Evolutionary conservation across 352 stramenopile species (phyloP).

Genomic region (Halophytophthora batemanensis): DNA sequence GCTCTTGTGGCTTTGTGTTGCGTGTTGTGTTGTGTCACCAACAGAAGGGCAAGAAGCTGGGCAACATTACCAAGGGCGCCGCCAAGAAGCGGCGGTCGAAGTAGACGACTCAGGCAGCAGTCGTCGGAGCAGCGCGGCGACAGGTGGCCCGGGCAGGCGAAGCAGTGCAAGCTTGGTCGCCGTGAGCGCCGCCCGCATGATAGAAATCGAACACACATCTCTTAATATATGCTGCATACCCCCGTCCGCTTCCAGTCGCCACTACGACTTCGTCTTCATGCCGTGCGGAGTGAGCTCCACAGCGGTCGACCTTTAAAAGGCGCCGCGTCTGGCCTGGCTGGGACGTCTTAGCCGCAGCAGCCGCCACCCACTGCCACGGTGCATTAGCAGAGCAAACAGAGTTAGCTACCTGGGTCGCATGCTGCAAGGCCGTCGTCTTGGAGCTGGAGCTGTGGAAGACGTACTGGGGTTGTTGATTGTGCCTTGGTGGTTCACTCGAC

Average conservation of each 20-base stretch:
- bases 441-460: conserved; percentile 2
- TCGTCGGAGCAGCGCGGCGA: conserved; percentile 4
- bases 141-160: neutral
- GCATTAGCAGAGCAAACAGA: conserved; percentile 3
- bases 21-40: too few species aligned
- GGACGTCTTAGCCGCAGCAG: conserved; percentile 38
- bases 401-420: too few species aligned
- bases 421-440: too few species aligned
- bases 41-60: conserved; percentile 48
- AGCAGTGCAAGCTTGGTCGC: neutral
- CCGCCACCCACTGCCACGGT: conserved; percentile 40
- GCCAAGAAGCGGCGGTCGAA: conserved; percentile 63
- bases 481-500: conserved; percentile 43
- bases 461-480: conserved; percentile 62
- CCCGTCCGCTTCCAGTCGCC: neutral
- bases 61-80: conserved; percentile 72
- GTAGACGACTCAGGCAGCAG: conserved; percentile 20
- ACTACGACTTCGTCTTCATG: neutral
- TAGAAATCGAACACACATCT: conserved; percentile 25
- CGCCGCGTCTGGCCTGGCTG: neutral
- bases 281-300: neutral
- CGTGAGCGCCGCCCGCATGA: conserved; percentile 6
- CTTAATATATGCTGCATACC: conserved; percentile 33
- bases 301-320: neutral
- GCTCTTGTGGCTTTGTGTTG: neutral